These are phyloP conservation scores for Chlorencoelia australis DNA, from an alignment of 2,329 filamentous ascomycete genomes.

Conservation along the genomic window DNA sequence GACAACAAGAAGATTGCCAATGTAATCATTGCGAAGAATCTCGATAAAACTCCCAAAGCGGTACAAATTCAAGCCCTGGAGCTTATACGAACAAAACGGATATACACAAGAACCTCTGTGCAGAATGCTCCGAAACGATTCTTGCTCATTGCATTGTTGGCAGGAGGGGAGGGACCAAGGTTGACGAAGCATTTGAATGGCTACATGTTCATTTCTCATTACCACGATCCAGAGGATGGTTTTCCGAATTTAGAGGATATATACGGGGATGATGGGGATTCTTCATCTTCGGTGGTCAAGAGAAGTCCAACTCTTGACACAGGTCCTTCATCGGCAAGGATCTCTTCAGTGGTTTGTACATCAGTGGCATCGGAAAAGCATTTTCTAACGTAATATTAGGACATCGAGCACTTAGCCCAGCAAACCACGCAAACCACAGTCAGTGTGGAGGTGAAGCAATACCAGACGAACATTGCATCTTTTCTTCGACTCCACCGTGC, in stretches of 20 bases:
- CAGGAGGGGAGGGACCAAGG: constrained; percentile 37
- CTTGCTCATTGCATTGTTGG: constrained; percentile 67
- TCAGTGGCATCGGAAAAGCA: neutral
- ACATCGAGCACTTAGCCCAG: constrained; percentile 30
- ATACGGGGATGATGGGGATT: constrained; percentile 25
- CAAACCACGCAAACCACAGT: constrained; percentile 49
- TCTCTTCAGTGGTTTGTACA: constrained; percentile 20
- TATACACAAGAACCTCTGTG: constrained; percentile 65
- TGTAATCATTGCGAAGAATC: constrained; percentile 70
- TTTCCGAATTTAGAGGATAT: constrained; percentile 65
- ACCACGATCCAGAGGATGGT: constrained; percentile 62
- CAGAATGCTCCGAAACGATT: constrained; percentile 69
- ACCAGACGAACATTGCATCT: constrained; percentile 77
- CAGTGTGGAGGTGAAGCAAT: constrained; percentile 69
- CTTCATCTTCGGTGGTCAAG: constrained; percentile 27
- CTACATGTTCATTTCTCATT: constrained; percentile 79
- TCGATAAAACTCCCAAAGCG: constrained; percentile 61
- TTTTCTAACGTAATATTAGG: constrained; percentile 15
- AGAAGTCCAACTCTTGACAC: constrained; percentile 15
- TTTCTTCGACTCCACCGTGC: constrained; percentile 85
- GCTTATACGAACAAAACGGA: constrained; percentile 68
- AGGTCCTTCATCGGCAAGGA: constrained; percentile 15
- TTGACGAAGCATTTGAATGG: constrained; percentile 61
- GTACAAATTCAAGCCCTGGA: constrained; percentile 76
- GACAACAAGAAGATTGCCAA: constrained; percentile 59